Conservation (phyloP, 2,329 filamentous ascomycete species). For the Curvularia sp. region DNA sequence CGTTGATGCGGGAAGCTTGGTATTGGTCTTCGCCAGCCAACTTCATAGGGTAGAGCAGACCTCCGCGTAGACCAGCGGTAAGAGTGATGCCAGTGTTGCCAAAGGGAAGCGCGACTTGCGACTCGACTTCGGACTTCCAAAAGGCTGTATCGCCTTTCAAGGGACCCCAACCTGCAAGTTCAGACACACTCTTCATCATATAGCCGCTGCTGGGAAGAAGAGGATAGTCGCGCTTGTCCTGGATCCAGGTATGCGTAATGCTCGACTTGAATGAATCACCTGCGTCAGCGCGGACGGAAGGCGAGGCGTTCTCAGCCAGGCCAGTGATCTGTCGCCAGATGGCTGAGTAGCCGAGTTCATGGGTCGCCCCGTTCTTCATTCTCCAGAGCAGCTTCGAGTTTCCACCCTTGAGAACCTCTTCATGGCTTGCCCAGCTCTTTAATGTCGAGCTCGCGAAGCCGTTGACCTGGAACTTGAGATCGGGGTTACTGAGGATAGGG, state of each 20-base stretch:
- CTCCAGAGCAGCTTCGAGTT: slow-evolving; percentile 79
- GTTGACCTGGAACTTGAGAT: slow-evolving; percentile 79
- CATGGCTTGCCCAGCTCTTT: slow-evolving; percentile 93
- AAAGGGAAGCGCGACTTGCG: slow-evolving; percentile 77
- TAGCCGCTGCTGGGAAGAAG: slow-evolving; percentile 85
- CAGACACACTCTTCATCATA: slow-evolving; percentile 76
- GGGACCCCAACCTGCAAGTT: slow-evolving; percentile 86
- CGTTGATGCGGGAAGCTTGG: slow-evolving; percentile 81
- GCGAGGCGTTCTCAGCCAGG: slow-evolving; percentile 76
- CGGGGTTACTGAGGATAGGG: slow-evolving; percentile 83
- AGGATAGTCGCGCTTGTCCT: slow-evolving; percentile 82
- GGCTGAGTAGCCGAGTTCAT: slow-evolving; percentile 81
- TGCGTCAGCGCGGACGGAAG: slow-evolving; percentile 81
- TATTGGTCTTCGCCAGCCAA: slow-evolving; percentile 64
- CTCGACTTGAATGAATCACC: slow-evolving; percentile 92
- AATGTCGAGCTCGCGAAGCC: slow-evolving; percentile 82
- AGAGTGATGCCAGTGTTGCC: slow-evolving; percentile 80
- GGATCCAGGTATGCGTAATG: slow-evolving; percentile 79
- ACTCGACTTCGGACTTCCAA: slow-evolving; percentile 87
- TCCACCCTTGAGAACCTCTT: slow-evolving; percentile 83
- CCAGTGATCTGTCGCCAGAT: slow-evolving; percentile 90
- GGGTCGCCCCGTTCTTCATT: slow-evolving; percentile 67
- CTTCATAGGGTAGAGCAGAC: slow-evolving; percentile 82
- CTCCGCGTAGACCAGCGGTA: slow-evolving; percentile 80
- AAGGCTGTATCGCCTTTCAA: slow-evolving; percentile 92